These are phyloP conservation scores for Sisymbrium altissimum DNA, from an alignment of 345 rosid species.

Conservation along the genomic window DNA sequence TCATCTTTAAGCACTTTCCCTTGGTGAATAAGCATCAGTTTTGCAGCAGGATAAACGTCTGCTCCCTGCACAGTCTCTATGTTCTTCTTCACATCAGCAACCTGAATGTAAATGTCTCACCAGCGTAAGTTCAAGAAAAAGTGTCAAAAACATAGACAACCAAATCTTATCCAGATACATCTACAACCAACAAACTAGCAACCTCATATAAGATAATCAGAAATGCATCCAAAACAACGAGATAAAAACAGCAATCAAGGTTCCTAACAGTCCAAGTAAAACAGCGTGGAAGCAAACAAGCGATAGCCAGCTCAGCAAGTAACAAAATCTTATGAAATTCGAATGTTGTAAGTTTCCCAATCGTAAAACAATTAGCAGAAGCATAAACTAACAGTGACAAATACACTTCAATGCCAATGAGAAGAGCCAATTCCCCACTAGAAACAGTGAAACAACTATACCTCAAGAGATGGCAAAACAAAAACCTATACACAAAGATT, in stretches of 20 bases:
- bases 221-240: neutral
- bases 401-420: neutral
- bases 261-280: neutral
- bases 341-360: neutral
- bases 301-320: neutral
- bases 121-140: neutral
- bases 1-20: constrained; percentile 80
- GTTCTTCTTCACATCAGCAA: constrained; percentile 69
- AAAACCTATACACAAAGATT: neutral
- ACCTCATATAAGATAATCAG: neutral
- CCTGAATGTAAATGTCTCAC: constrained; percentile 36
- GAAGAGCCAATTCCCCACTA: neutral
- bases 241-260: neutral
- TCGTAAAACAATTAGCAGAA: neutral
- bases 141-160: neutral
- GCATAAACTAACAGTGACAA: neutral
- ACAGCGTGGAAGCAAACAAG: neutral
- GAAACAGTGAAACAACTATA: neutral
- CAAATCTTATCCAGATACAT: neutral
- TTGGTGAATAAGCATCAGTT: constrained; percentile 78
- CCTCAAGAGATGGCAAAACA: neutral
- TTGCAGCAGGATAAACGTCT: constrained; percentile 63
- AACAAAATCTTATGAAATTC: no score
- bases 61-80: constrained; percentile 70
- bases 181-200: neutral